Conservation (phyloP, 352 stramenopile genomes). For the Pythium insidiosum region DNA sequence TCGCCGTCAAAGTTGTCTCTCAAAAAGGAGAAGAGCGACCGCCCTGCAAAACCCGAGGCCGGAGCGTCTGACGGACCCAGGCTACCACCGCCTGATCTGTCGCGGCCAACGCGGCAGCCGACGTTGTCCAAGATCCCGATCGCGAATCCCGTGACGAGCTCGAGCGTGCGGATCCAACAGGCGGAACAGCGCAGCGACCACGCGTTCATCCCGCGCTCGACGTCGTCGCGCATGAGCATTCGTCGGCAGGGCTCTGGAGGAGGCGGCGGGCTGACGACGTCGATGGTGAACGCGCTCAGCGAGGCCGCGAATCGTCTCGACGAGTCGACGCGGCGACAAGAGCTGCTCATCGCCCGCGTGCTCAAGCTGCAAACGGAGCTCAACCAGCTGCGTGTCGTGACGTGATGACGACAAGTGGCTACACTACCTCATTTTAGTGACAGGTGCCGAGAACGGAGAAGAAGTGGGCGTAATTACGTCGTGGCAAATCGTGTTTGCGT, state of each 20-base stretch:
- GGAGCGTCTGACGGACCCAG: neutral
- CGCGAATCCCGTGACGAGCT: constrained; percentile 1
- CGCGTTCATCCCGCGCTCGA: constrained; percentile 21
- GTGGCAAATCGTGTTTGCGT: too few species aligned
- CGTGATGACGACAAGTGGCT: too few species aligned
- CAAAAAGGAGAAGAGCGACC: constrained; percentile 5
- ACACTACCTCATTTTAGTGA: too few species aligned
- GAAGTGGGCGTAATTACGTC: too few species aligned
- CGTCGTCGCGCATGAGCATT: constrained; percentile 17
- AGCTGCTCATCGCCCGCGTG: constrained; percentile 32
- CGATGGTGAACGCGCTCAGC: constrained; percentile 32
- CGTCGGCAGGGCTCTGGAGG: neutral
- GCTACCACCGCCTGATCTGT: neutral
- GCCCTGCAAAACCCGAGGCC: neutral
- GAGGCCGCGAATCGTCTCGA: constrained; percentile 32
- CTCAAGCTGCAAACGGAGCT: constrained; percentile 26
- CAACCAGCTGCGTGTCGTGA: constrained; percentile 5
- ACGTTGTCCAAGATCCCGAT: constrained; percentile 1
- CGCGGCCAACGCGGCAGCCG: neutral
- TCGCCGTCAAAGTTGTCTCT: neutral
- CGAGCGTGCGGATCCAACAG: constrained; percentile 12
- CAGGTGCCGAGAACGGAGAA: too few species aligned
- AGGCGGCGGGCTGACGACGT: constrained; percentile 13
- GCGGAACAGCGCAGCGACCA: constrained; percentile 18
- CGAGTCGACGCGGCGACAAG: constrained; percentile 35